Conservation (phyloP, 2,329 filamentous ascomycete genomes). For the Zalaria sp. region DNA sequence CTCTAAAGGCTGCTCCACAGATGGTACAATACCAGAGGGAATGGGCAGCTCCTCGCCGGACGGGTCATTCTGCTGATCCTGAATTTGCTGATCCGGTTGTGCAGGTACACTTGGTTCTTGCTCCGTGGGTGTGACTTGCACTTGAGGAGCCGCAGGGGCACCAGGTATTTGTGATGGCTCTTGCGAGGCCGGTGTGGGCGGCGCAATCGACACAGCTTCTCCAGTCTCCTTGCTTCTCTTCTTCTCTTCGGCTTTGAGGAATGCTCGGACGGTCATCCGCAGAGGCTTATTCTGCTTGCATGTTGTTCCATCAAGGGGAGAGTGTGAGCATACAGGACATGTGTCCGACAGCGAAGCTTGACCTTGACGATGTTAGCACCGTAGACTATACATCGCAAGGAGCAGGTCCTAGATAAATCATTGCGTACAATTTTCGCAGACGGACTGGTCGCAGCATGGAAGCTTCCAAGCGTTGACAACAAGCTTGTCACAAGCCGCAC, state of each 20-base stretch:
- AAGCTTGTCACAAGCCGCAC: slow-evolving; percentile 82
- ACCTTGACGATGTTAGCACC: slow-evolving; percentile 38
- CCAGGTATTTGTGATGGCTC: slow-evolving; percentile 10
- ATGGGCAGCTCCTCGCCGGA: too few relatives aligned
- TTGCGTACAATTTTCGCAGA: slow-evolving; percentile 73
- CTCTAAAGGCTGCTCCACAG: too few relatives aligned
- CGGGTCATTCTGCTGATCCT: too few relatives aligned
- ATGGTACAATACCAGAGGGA: too few relatives aligned
- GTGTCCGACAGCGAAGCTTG: slow-evolving; percentile 55
- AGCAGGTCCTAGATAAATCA: too few relatives aligned
- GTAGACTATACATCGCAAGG: too few relatives aligned
- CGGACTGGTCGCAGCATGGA: slow-evolving; percentile 88
- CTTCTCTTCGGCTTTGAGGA: slow-evolving; percentile 81
- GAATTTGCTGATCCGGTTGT: too few relatives aligned
- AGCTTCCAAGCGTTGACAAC: slow-evolving; percentile 83
- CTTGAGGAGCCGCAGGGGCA: too few relatives aligned
- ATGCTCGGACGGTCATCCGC: slow-evolving; percentile 85
- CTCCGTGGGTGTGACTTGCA: too few relatives aligned
- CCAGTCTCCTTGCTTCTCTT: slow-evolving; percentile 34
- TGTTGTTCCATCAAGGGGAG: slow-evolving; percentile 69
- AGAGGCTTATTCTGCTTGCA: slow-evolving; percentile 82
- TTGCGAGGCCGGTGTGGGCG: slow-evolving; percentile 11
- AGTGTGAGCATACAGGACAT: slow-evolving; percentile 89
- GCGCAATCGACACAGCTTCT: slow-evolving; percentile 4
- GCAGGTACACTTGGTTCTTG: too few relatives aligned